Evolutionary conservation across 2,329 filamentous ascomycete genomes (phyloP), one percentile per base, ranked within the genome.

Genomic region (Talaromyces sp.): DNA sequence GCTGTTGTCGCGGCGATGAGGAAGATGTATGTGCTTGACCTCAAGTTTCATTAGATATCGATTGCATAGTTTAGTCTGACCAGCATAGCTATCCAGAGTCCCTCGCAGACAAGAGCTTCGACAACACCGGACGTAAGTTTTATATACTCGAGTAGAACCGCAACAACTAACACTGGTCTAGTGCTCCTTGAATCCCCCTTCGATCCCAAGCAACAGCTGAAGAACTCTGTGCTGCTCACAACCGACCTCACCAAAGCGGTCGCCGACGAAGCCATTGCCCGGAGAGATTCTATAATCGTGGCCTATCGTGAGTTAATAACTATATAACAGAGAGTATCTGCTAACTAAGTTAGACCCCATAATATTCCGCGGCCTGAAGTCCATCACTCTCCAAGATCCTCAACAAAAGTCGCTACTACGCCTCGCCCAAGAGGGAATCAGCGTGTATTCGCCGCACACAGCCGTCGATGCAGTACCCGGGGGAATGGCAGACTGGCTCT

Each of bases 401-500:
- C 95, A 98, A 75, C 95, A 99, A 73, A 85, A 88, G 51, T 91
- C 91, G 6, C 85, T 99, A 34, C 83, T 99, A 4, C 85, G 89
- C 52, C 84, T 99, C 12, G 90, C 89, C 54, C 89, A 91, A 65
- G 87, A 90, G 74, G 93, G 94, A 40, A 92, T 99, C 69, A 96
- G 92, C 66, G 92, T 99, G 61, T 99, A 98, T 81, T 92, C 89
- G 66, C 95, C 95, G 0, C 95, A 99, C 78, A 99, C 95, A 0
- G 94, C 95, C 14, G 87, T 98, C 51, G 95, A 99, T 76, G 92
- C 92, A 44, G 91, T 91, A 0, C 86, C 87, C 0, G 86, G 88
- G 18, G 95, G 95, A 4, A 85, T 99, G 68, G 96, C 93, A 72
- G 91, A 96, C 74, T 99, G 94, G 94, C 87, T 99, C 9, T 92